Conservation (phyloP, 1,284 basidiomycete species). For the Chiua sp. region DNA sequence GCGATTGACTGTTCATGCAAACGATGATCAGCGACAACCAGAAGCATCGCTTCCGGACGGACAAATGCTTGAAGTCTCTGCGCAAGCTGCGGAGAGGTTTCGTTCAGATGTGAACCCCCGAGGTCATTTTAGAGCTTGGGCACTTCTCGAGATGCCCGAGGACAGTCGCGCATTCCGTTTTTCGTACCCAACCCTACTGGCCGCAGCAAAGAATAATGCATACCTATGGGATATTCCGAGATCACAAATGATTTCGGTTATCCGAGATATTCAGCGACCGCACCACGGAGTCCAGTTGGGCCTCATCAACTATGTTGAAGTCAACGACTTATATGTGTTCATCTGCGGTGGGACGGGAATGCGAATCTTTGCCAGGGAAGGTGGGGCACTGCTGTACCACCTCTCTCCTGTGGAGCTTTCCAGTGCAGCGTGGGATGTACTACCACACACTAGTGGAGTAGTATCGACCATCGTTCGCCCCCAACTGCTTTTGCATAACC, state of each 20-base stretch:
- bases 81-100: constrained; percentile 18
- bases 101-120: constrained; percentile 17
- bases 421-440: constrained; percentile 37
- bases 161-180: constrained; percentile 65
- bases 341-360: constrained; percentile 56
- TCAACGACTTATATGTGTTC: constrained; percentile 63
- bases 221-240: constrained; percentile 67
- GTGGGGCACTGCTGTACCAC: constrained; percentile 48
- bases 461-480: constrained; percentile 27
- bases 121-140: constrained; percentile 66
- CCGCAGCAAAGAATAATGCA: constrained; percentile 47
- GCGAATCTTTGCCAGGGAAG: constrained; percentile 58
- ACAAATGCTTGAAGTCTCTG: constrained; percentile 38
- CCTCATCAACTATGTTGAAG: constrained; percentile 67
- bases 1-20: constrained; percentile 48
- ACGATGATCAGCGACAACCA: constrained; percentile 27
- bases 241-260: constrained; percentile 48
- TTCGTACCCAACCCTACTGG: constrained; percentile 67
- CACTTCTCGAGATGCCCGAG: constrained; percentile 52
- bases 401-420: constrained; percentile 41
- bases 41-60: constrained; percentile 41
- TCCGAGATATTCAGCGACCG: constrained; percentile 47
- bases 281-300: constrained; percentile 37
- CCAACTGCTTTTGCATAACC: constrained; percentile 19
- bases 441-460: constrained; percentile 21